Percentiles rank a stretch among this genome's conserved stretches.
Conservation (phyloP, 345 rosid genomes). For the Orychophragmus violaceus region DNA sequence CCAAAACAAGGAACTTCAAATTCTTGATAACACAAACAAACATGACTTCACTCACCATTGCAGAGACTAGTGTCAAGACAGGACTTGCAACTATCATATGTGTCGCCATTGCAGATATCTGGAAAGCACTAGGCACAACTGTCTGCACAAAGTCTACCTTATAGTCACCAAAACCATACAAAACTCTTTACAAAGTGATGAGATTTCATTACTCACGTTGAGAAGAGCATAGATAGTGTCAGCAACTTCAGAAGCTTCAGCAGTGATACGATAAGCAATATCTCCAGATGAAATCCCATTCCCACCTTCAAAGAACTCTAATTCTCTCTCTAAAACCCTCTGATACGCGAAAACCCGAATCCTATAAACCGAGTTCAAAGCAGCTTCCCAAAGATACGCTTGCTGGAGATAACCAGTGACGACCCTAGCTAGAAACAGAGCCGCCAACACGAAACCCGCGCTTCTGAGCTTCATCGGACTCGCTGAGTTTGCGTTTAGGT, state of each 20-base stretch:
- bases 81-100: conserved; percentile 91
- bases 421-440: conserved; percentile 43
- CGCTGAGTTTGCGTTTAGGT: conserved; percentile 21
- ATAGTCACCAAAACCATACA: neutral
- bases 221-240: conserved; percentile 72
- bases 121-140: conserved; percentile 71
- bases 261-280: conserved; percentile 69
- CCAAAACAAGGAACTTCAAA: neutral
- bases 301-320: conserved; percentile 74
- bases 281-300: conserved; percentile 64
- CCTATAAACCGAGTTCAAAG: conserved; percentile 44
- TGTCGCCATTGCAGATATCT: conserved; percentile 63
- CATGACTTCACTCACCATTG: conserved; percentile 49
- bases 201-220: conserved; percentile 43
- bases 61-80: conserved; percentile 58
- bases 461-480: conserved; percentile 28
- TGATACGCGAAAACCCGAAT: conserved; percentile 62
- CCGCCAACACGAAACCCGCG: conserved; percentile 39
- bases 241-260: conserved; percentile 78
- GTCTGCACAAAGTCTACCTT: conserved; percentile 42
- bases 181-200: neutral
- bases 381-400: conserved; percentile 79
- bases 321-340: conserved; percentile 61
- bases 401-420: conserved; percentile 69
- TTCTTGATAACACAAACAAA: neutral